Evolutionary conservation across 768 basidiomycete genomes (phyloP), one percentile per base, ranked within the genome.

Genomic region (Tricholoma sp.): DNA sequence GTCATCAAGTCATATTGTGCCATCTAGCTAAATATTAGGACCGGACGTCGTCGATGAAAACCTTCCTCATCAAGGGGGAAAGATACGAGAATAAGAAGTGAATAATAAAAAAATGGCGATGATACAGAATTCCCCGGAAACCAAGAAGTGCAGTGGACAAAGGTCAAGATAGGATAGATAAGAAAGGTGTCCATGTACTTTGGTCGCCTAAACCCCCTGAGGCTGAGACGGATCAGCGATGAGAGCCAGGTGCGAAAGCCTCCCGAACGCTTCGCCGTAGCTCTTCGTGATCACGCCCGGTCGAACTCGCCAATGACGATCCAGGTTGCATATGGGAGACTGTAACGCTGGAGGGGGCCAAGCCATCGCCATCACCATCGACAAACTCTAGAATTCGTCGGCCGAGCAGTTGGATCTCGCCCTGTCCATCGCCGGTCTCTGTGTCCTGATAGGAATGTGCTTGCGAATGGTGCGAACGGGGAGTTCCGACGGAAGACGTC

Each of bases 331-430:
- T 74, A 58, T 89, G 87, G 24, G 87, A 88, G 16, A 77, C 81
- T 12, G 82, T 72, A 22, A 81, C 77, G 64, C 86, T 88, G 43
- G 81, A 82, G 5, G 85, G 80, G 54, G 82, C 73, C 35, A 79
- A 70, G 7, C 77, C 80, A 29, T 89, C 88, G 1, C 76, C 66
- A 50, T 89, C 89, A 24, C 83, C 83, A 41, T 96, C 92, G 16
- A 93, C 85, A 63, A 94, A 83, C 64, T 95, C 93, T 54, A 95
- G 72, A 52, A 97, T 97, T 61, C 92, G 83, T 46, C 88, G 79
- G 7, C 89, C 86, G 45, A 98, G 82, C 24, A 88, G 75, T 60
- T 91, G 87, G 61, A 98, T 98, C 75, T 98, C 96, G 35, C 89
- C 86, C 62, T 91, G 89, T 7, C 94, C 94, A 57, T 94, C 91